Base-by-base conservation (phyloP, 768 basidiomycete species). In the Boletus rubropictus region DNA sequence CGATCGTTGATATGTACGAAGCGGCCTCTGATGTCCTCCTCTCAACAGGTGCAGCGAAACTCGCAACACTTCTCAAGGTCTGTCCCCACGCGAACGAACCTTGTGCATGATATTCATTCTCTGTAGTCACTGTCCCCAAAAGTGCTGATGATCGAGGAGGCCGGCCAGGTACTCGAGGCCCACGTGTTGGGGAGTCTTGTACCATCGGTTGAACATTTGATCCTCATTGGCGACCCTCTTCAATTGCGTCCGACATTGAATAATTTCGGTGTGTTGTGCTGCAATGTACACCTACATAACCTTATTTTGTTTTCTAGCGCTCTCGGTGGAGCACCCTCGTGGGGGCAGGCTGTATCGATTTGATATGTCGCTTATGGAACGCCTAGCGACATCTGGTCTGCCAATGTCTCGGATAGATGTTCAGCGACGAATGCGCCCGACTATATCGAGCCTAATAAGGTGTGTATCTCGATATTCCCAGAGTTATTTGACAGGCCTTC, bases 141-240 rank as follows among this genome's bases (percentile, higher is more conserved):
- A 27, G 76, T 87, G 0, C 59, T 88, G 39, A 66, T 89, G 39
- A 82, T 89, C 0, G 86, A 90, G 61, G 88, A 89, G 59, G 87
- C 88, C 0, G 88, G 87, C 0, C 87, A 90, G 64, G 84, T 89
- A 2, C 72, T 89, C 24, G 87, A 89, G 64, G 82, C 87, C 3
- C 87, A 89, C 51, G 72, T 89, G 14, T 62, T 89, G 5, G 77
- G 76, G 3, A 77, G 73, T 31, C 69, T 88, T 1, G 84, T 85
- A 3, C 73, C 75, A 0, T 77, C 80, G 3, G 74, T 89, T 0
- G 74, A 88, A 48, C 86, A 89, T 32, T 68, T 89, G 18, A 86
- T 90, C 48, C 69, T 82, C 35, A 88, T 89, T n/a, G 88, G 88
- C 0, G 88, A 90, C 51, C 88, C 87, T 6, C 70, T 77, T 2